Evolutionary conservation across 768 basidiomycete genomes (phyloP), one percentile per base, ranked within the genome.

Genomic region (Ephemerocybe angulata): DNA sequence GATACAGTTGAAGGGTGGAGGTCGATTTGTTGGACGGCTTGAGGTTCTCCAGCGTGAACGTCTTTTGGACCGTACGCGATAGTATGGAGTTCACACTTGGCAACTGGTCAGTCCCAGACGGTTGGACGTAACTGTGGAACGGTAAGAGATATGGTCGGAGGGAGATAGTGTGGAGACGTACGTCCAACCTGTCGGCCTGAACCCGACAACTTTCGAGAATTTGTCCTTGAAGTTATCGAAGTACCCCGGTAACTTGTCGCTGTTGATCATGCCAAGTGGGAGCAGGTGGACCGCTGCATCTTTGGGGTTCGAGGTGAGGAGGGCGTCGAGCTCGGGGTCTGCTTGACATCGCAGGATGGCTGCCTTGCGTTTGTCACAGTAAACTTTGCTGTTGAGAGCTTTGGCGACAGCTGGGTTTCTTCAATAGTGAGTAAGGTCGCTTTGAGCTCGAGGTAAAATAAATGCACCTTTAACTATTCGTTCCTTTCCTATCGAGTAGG

Each of bases 401-500:
- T 84, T 78, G 0, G 97, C 97, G 24, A 98, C 85, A 1, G 90
- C 96, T 93, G 60, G 12, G 19, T 13, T 19, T n/a, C n/a, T n/a
- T 28, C 40, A 25, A 28, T 12, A 54, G 59, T 54, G 19, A 47
- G 25, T 55, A 12, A 37, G 48, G 15, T 3, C 2, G 29, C 15
- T 12, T n/a, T 11, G 31, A 40, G 24, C 35, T 10, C 17, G 19
- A 24, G 33, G 15, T n/a, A 54, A 37, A 27, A 35, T 24, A 6
- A 31, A 56, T 42, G 29, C 54, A 91, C 93, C 93, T 81, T 98
- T 97, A 37, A 97, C 94, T 37, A 98, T 89, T 22, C 97, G 85
- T 69, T 99, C 97, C 68, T 99, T 99, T 37, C 97, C 97, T 47
- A 98, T 93, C 0, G 92, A 92, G 70, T 99, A 99, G 0, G 97